These are phyloP conservation scores for Phascolomyces articulosus DNA, from an alignment of 371 early-diverging fungal genomes.

Conservation along the genomic window DNA sequence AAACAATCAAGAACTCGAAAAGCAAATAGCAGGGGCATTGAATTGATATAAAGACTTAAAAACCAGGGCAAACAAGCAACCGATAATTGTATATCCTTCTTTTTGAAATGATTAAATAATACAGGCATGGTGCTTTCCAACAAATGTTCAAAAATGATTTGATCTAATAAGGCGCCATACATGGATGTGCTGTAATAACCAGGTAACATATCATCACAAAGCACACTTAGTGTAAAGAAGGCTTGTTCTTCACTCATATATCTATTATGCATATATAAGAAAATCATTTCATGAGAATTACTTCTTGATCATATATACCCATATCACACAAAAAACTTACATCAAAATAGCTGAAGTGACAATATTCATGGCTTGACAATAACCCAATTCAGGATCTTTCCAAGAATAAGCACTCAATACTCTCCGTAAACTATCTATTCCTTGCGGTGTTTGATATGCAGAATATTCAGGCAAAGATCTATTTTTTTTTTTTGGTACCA, in stretches of 20 bases:
- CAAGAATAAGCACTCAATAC: constrained; percentile 89
- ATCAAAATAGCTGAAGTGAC: constrained; percentile 93
- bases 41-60: constrained; percentile 91
- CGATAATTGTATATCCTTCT: constrained; percentile 91
- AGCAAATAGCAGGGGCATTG: constrained; percentile 89
- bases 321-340: no score
- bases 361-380: constrained; percentile 99
- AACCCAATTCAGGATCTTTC: constrained; percentile 92
- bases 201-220: constrained; percentile 90
- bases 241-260: constrained; percentile 97
- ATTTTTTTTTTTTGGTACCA: no score
- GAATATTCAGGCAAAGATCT: constrained; percentile 92
- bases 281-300: no score
- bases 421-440: constrained; percentile 88
- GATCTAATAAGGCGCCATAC: constrained; percentile 96
- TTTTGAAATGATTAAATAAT: constrained; percentile 79
- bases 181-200: constrained; percentile 97
- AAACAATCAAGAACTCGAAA: constrained; percentile 93
- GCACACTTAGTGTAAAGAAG: constrained; percentile 89
- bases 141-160: constrained; percentile 90
- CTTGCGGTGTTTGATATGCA: constrained; percentile 91
- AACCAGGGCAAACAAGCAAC: constrained; percentile 97
- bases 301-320: no score
- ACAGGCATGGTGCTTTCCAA: constrained; percentile 80
- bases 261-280: constrained; percentile 24